phyloP scores from a whole-genome alignment of 495 filamentous ascomycete genomes.

The Penicillium cataractarum region DNA sequence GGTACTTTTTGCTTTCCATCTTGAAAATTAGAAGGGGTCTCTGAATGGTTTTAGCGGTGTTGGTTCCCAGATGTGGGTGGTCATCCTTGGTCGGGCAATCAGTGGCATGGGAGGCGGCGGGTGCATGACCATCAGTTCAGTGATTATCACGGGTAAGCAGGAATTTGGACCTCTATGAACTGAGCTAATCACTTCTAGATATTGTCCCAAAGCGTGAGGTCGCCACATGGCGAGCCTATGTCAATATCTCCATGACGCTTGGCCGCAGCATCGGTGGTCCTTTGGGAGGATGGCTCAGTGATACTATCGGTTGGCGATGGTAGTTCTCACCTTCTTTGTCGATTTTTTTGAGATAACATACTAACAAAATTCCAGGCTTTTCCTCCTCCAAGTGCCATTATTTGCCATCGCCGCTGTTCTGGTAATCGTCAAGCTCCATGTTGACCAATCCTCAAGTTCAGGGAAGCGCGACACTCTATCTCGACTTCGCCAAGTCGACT shows the following conservation, averaged over 20 bases:
- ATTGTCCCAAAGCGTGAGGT: constrained; percentile 69
- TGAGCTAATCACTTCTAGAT: constrained; percentile 37
- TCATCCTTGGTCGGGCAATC: constrained; percentile 60
- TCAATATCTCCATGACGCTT: constrained; percentile 65
- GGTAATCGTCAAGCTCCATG: constrained; percentile 49
- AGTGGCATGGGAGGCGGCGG: constrained; percentile 64
- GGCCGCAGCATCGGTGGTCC: constrained; percentile 69
- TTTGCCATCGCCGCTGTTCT: constrained; percentile 53
- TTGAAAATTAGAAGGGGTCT: background rate
- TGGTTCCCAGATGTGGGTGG: constrained; percentile 52
- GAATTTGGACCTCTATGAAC: background rate
- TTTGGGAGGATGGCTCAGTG: constrained; percentile 64
- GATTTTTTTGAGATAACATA: background rate
- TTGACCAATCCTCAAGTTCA: constrained; percentile 30
- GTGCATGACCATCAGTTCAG: constrained; percentile 57
- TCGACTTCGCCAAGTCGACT: constrained; percentile 56
- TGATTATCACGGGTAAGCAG: constrained; percentile 63
- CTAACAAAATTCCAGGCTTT: constrained; percentile 51
- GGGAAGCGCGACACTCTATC: constrained; percentile 9
- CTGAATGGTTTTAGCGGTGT: constrained; percentile 47
- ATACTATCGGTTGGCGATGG: constrained; percentile 71
- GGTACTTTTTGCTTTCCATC: constrained; percentile 21
- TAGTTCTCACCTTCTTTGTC: constrained; percentile 20
- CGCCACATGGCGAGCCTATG: constrained; percentile 65
- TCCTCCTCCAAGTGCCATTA: constrained; percentile 61